Percentiles rank a stretch among this genome's conserved stretches.
These are phyloP conservation scores for Malus orientalis DNA, from an alignment of 306 rosid genomes.

Conservation along the genomic window DNA sequence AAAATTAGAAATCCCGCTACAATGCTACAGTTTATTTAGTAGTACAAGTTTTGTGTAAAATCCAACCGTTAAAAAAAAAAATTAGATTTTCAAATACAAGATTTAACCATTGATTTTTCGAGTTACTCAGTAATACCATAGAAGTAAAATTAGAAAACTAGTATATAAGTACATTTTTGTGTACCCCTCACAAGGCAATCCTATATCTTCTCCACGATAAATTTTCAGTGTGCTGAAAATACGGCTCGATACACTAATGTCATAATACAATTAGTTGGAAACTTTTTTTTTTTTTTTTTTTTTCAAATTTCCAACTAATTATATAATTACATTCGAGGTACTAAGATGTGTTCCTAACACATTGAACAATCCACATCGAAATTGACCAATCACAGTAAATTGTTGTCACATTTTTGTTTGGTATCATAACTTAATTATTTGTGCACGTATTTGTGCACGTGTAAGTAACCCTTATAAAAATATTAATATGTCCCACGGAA, in stretches of 20 bases:
- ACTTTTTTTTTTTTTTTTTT: too few relatives aligned
- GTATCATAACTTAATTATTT: not conserved
- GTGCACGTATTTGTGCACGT: slow-evolving; percentile 1
- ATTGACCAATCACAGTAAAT: slow-evolving; percentile 6
- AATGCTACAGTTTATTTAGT: too few relatives aligned
- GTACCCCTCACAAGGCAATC: not conserved
- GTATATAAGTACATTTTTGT: not conserved
- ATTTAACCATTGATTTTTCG: too few relatives aligned
- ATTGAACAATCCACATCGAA: not conserved
- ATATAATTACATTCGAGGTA: too few relatives aligned
- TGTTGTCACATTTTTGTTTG: not conserved
- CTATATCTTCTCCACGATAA: not conserved
- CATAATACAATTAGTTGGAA: too few relatives aligned
- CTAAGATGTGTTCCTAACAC: too few relatives aligned
- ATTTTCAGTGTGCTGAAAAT: too few relatives aligned
- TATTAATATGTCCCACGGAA: not conserved
- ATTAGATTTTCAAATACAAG: too few relatives aligned
- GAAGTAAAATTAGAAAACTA: not conserved
- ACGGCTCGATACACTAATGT: too few relatives aligned
- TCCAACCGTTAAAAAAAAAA: not conserved
- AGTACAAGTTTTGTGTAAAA: too few relatives aligned
- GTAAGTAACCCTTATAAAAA: not conserved
- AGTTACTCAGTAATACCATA: not conserved
- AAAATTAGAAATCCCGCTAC: too few relatives aligned
- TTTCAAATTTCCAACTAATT: too few relatives aligned